These are phyloP conservation scores for Cryptococcus sp. DNA, from an alignment of 1,284 basidiomycete species.

Conservation along the genomic window DNA sequence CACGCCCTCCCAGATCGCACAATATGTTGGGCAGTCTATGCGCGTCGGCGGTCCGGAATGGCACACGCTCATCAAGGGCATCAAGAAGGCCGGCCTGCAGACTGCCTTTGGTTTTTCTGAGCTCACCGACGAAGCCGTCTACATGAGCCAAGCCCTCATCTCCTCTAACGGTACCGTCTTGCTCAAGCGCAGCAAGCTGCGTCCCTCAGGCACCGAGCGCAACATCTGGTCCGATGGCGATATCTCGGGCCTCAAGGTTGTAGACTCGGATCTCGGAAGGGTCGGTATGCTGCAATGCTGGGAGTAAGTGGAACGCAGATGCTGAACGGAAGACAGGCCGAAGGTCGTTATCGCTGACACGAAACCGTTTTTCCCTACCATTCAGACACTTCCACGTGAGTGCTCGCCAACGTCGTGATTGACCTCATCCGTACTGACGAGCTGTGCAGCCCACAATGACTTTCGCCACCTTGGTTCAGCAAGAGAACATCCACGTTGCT, in stretches of 20 bases:
- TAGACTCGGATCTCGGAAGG: background rate
- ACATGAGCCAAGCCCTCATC: constrained; percentile 15
- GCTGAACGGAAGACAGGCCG: too few species aligned
- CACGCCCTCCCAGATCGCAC: constrained; percentile 3
- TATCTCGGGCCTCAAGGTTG: constrained; percentile 3
- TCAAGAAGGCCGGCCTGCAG: constrained; percentile 5
- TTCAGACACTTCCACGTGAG: background rate
- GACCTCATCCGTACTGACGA: background rate
- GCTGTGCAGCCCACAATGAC: background rate
- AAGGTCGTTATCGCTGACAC: too few species aligned
- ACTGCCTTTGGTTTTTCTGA: constrained; percentile 17
- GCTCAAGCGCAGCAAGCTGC: constrained; percentile 19
- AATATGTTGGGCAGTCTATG: constrained; percentile 6
- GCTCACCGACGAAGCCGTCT: constrained; percentile 8
- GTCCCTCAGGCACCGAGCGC: constrained; percentile 13
- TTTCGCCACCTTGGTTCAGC: background rate
- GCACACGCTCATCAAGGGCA: constrained; percentile 7
- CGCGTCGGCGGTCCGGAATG: constrained; percentile 11
- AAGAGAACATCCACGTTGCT: background rate
- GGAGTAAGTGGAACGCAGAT: background rate
- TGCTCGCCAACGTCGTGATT: background rate
- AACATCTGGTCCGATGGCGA: constrained; percentile 7
- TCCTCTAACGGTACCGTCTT: constrained; percentile 10
- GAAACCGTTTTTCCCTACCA: too few species aligned
- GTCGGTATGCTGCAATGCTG: constrained; percentile 2